A percentile compares a stretch with the other conserved stretches of the same genome.
phyloP scores from a whole-genome alignment of 179 eudicot species.

The Sideroxylon spinosum region DNA sequence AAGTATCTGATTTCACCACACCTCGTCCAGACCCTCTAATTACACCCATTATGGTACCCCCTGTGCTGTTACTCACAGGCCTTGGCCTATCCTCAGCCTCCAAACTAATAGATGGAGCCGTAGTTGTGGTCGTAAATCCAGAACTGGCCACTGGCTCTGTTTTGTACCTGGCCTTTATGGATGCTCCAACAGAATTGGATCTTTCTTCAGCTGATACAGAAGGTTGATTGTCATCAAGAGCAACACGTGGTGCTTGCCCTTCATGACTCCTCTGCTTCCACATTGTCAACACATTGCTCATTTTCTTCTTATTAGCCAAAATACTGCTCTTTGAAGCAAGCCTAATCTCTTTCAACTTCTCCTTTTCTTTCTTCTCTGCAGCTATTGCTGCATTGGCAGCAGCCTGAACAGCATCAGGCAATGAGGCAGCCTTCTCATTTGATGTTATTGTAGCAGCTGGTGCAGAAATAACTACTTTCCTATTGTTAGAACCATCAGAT shows the following conservation, averaged over 20 bases:
- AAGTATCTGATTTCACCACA: slow-evolving; percentile 54
- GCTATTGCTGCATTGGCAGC: slow-evolving; percentile 97
- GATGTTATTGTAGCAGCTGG: slow-evolving; percentile 85
- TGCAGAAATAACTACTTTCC: slow-evolving; percentile 87
- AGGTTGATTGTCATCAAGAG: slow-evolving; percentile 58
- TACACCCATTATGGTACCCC: slow-evolving; percentile 74
- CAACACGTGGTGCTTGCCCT: slow-evolving; percentile 91
- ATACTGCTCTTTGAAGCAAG: slow-evolving; percentile 94
- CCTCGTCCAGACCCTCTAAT: slow-evolving; percentile 90
- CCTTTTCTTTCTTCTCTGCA: slow-evolving; percentile 95
- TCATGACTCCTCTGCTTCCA: slow-evolving; percentile 99
- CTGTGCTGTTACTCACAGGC: slow-evolving; percentile 55
- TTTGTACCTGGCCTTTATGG: slow-evolving; percentile 44
- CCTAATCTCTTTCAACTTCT: slow-evolving; percentile 78
- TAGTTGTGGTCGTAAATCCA: slow-evolving; percentile 25
- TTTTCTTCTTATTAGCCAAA: slow-evolving; percentile 88
- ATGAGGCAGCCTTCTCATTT: slow-evolving; percentile 68
- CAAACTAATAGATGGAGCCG: slow-evolving; percentile 29
- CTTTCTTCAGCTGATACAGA: slow-evolving; percentile 53
- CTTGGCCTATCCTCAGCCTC: slow-evolving; percentile 52
- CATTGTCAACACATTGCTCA: slow-evolving; percentile 84
- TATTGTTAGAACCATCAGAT: slow-evolving; percentile 44
- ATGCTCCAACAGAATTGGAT: slow-evolving; percentile 29
- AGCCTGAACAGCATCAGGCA: slow-evolving; percentile 95
- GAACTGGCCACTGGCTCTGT: slow-evolving; percentile 33